Conservation (phyloP, 495 filamentous ascomycete species). For the Hypomontagnella monticulosa region DNA sequence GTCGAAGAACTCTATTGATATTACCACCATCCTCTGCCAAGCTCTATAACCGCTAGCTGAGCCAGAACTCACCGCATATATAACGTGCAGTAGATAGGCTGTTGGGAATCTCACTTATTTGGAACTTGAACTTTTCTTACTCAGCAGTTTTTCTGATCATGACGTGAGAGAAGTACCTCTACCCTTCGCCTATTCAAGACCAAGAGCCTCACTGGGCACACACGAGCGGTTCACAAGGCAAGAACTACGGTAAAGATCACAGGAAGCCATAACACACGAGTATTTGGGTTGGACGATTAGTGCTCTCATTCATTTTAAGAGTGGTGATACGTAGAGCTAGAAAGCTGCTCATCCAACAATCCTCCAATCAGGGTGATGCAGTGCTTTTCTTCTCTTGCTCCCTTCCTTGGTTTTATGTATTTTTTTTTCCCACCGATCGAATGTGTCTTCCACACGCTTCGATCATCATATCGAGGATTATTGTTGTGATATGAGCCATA, state of each 20-base stretch:
- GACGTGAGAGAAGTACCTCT: too few species aligned
- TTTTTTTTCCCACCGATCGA: background rate
- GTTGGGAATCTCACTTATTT: too few species aligned
- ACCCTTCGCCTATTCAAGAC: background rate
- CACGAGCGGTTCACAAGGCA: background rate
- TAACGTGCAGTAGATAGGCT: too few species aligned
- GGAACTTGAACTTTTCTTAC: too few species aligned
- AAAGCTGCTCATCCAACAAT: constrained; percentile 32
- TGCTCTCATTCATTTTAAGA: constrained; percentile 32
- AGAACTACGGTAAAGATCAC: background rate
- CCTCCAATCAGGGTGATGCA: constrained; percentile 1
- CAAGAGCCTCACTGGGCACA: background rate
- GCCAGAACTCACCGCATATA: too few species aligned
- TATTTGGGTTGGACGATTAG: constrained; percentile 21
- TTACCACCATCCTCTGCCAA: too few species aligned
- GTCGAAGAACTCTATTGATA: too few species aligned
- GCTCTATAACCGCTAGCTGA: too few species aligned
- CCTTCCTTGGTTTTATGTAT: constrained; percentile 9
- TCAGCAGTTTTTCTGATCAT: too few species aligned
- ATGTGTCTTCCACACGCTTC: constrained; percentile 7
- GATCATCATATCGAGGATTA: constrained; percentile 4
- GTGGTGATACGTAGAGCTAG: constrained; percentile 36
- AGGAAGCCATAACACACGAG: too few species aligned
- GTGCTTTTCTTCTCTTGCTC: constrained; percentile 11
- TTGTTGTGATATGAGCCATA: constrained; percentile 15